Percentiles rank a stretch among this genome's conserved stretches.
Evolutionary conservation across 495 filamentous ascomycete species (phyloP).

Genomic region (Penicillium herquei): DNA sequence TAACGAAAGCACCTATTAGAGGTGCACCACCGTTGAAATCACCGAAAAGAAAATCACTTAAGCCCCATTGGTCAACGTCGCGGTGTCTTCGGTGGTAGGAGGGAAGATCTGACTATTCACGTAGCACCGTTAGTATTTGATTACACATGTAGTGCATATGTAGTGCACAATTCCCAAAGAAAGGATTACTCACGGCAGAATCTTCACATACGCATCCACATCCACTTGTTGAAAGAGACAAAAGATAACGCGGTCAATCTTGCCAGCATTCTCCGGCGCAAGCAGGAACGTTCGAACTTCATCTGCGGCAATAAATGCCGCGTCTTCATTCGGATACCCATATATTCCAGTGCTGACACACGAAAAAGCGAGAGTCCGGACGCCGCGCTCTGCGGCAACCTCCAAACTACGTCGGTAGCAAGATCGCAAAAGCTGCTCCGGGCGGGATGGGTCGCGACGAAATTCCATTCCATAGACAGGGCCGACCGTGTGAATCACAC

Average conservation of each 20-base stretch:
- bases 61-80: not conserved
- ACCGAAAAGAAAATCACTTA: not conserved
- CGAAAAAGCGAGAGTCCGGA: conserved; percentile 76
- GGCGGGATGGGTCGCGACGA: conserved; percentile 29
- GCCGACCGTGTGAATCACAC: conserved; percentile 88
- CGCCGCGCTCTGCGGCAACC: conserved; percentile 62
- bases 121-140: no score
- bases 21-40: not conserved
- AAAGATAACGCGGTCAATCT: conserved; percentile 74
- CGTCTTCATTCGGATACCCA: conserved; percentile 75
- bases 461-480: conserved; percentile 62
- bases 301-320: conserved; percentile 64
- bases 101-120: conserved; percentile 23
- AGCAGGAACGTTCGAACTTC: conserved; percentile 73
- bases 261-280: conserved; percentile 45
- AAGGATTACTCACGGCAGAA: conserved; percentile 64
- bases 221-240: conserved; percentile 80
- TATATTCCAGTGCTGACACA: conserved; percentile 87
- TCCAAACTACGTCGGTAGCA: conserved; percentile 79
- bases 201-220: conserved; percentile 62
- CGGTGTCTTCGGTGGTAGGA: not conserved
- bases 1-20: no score
- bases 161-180: not conserved
- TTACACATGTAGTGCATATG: no score
- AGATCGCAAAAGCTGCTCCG: conserved; percentile 52